Base-by-base conservation (phyloP, 306 rosid genomes). In the Trifolium dubium region DNA sequence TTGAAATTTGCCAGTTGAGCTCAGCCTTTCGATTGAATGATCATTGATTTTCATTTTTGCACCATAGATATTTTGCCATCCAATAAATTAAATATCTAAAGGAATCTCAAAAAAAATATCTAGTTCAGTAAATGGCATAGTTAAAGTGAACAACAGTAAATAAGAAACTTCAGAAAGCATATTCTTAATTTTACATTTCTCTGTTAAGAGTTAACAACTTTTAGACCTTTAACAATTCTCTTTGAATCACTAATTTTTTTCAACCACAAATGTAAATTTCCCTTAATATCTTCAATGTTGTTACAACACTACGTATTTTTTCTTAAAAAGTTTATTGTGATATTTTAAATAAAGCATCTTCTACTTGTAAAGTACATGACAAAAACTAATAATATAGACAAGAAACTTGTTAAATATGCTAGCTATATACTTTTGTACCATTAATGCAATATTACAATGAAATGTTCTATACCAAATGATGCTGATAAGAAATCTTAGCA, bases 401-500 rank as follows among this genome's bases (percentile, higher is more conserved):
- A 65, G 35, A 73, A 54, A 39, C 7, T 13, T 19, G 41, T 5
- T 55, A n/a, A 10, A 18, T 7, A 29, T 31, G 65, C 65, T 60
- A 60, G 65, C 65, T 60, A 62, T 46, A 17, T 51, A 50, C 14
- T 53, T 54, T 55, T 13, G 15, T 37, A 6, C 60, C 53, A 59
- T 49, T 72, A 37, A 64, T 50, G 46, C 35, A 50, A 37, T 37
- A 37, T 37, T 37, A 37, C 40, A 37, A 14, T 10, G 19, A 13
- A 18, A 49, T 53, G 11, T 55, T 32, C 31, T 19, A 65, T 46
- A 64, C 31, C 56, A 58, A 15, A 65, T 81, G 69, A 82, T 72
- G 14, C n/a, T 47, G 49, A 67, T 63, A 64, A 64, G 81, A 71
- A 69, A 85, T 81, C 82, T 81, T 82, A 76, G 81, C 86, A 70